Evolutionary conservation across 129 eudicot species (phyloP), one percentile per base, ranked within the genome.

Genomic region (Sambucus nigra): DNA sequence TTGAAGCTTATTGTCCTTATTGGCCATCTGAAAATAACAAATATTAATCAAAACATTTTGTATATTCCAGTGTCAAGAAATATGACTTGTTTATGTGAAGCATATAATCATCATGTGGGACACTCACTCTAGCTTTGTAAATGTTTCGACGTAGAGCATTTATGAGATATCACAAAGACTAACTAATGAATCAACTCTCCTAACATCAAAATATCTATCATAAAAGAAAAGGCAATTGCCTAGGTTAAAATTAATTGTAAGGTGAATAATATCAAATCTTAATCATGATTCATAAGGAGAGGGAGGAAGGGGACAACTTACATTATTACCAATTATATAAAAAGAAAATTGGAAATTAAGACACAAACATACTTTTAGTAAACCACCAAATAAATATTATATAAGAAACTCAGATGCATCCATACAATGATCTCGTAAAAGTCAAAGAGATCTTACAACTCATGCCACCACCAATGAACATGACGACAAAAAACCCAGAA

Each of bases 161-260:
- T 91, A 95, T 44, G 84, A 76, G 32, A 86, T 86, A 80, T 86
- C 87, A 95, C 99, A 91, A 47, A 91, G 89, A 68, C 99, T 91
- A 70, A 91, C 99, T 53, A 91, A 74, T 13, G 99, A 91, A 66
- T 91, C 99, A 15, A 95, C 99, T 79, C 99, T 91, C 77, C 99
- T 95, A 61, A 91, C 99, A 48, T 95, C 99, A 75, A 91, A 91
- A 68, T 91, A 91, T 65, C 99, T 91, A 82, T 24, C 63, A 64
- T 13, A 40, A 57, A 4, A 32, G 4, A 8, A 45, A 19, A 50
- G 20, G 19, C 18, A 27, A 45, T 2, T 50, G 26, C 32, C 21
- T 35, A n/a, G 17, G 28, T 55, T 32, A 15, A 8, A 29, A 29
- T 4, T 3, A 29, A n/a, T 7, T 22, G 28, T 3, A 5, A 51